Conservation (phyloP, 495 filamentous ascomycete species). For the Penicillium mononematosum region DNA sequence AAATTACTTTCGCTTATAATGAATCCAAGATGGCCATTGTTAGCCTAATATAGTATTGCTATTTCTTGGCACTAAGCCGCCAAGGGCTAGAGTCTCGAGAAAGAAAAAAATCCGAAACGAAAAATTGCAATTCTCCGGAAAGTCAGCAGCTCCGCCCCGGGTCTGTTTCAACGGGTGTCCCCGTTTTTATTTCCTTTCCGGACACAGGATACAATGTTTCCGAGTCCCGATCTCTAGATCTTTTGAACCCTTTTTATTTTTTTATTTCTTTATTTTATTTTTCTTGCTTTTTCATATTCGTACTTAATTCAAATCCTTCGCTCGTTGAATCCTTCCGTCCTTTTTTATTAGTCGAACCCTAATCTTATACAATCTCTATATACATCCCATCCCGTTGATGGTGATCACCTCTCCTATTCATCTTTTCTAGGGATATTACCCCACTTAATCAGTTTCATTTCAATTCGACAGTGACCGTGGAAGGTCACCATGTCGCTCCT, state of each 20-base stretch:
- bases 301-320: not conserved
- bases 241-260: slow-evolving; percentile 5
- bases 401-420: slow-evolving; percentile 14
- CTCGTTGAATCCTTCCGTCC: not conserved
- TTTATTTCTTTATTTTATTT: too few species aligned
- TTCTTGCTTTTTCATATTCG: slow-evolving; percentile 5
- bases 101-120: not conserved
- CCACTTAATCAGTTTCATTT: slow-evolving; percentile 1
- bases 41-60: not conserved
- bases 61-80: not conserved
- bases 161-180: not conserved
- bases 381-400: slow-evolving; percentile 16
- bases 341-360: slow-evolving; percentile 5
- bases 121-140: not conserved
- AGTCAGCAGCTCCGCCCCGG: slow-evolving; percentile 6
- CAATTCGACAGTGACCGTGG: slow-evolving; percentile 8
- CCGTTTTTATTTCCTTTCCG: slow-evolving; percentile 2
- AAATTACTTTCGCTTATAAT: not conserved
- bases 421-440: slow-evolving; percentile 8
- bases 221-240: slow-evolving; percentile 7
- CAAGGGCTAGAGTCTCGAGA: not conserved
- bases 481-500: slow-evolving; percentile 40
- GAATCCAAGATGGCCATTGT: not conserved
- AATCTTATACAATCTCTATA: not conserved
- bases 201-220: not conserved